A percentile compares a stretch with the other conserved stretches of the same genome.
These are phyloP conservation scores for Recurvomyces mirabilis DNA, from an alignment of 495 filamentous ascomycete genomes.

Conservation along the genomic window DNA sequence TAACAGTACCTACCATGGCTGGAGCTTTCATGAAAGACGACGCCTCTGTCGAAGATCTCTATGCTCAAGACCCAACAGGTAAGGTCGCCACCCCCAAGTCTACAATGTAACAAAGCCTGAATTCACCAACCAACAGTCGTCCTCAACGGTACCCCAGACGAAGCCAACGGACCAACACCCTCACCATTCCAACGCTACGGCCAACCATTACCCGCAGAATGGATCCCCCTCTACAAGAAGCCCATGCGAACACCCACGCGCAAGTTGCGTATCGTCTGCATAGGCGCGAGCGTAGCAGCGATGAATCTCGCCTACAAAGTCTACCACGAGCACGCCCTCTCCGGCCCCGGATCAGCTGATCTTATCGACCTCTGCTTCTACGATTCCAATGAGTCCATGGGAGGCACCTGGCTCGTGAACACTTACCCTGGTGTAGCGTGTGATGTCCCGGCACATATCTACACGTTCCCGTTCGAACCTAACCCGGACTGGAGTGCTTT, in stretches of 20 bases:
- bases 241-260: conserved; percentile 23
- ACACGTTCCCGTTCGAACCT: conserved; percentile 23
- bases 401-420: conserved; percentile 30
- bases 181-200: conserved; percentile 12
- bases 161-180: conserved; percentile 11
- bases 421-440: conserved; percentile 23
- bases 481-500: conserved; percentile 30
- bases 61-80: conserved; percentile 8
- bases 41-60: conserved; percentile 8
- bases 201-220: conserved; percentile 11
- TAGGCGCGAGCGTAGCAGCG: conserved; percentile 27
- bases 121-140: conserved; percentile 5
- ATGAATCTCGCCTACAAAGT: conserved; percentile 30
- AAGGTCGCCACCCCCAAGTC: neutral
- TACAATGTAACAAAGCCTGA: neutral
- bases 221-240: conserved; percentile 19
- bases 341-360: neutral
- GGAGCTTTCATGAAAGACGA: conserved; percentile 12
- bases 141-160: conserved; percentile 9
- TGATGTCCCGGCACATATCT: conserved; percentile 16
- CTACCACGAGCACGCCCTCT: conserved; percentile 22
- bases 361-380: conserved; percentile 29
- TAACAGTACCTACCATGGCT: conserved; percentile 4
- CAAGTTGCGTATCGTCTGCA: conserved; percentile 23
- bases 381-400: conserved; percentile 28